Evolutionary conservation across 352 stramenopile species (phyloP).

Genomic region (Phytophthora vignae): DNA sequence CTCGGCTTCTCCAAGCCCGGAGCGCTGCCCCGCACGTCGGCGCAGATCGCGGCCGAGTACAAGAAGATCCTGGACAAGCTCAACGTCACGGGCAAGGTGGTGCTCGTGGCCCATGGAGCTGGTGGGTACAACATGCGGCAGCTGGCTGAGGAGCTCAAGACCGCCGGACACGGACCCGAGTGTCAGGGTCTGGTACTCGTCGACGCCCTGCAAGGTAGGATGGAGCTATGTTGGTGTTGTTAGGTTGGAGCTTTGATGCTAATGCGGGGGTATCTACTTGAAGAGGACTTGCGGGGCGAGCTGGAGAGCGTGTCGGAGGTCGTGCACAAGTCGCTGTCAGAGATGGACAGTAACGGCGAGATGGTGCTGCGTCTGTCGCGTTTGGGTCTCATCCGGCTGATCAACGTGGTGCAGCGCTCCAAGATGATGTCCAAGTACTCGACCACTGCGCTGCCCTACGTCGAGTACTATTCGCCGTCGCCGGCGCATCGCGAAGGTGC

Average conservation of each 20-base stretch:
- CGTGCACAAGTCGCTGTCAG: conserved; percentile 57
- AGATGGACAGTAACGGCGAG: conserved; percentile 71
- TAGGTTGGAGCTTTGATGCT: conserved; percentile 2
- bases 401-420: conserved; percentile 68
- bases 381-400: conserved; percentile 73
- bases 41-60: conserved; percentile 75
- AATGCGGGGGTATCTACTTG: conserved; percentile 3
- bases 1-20: conserved; percentile 72
- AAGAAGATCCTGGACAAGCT: conserved; percentile 62
- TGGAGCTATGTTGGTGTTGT: not conserved
- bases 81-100: conserved; percentile 59
- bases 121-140: conserved; percentile 87
- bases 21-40: conserved; percentile 55
- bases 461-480: conserved; percentile 72
- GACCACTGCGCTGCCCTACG: conserved; percentile 54
- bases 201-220: conserved; percentile 64
- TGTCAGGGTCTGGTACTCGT: conserved; percentile 79
- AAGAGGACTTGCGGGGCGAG: conserved; percentile 67
- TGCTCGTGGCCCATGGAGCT: conserved; percentile 77
- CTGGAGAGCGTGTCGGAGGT: conserved; percentile 71
- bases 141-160: conserved; percentile 56
- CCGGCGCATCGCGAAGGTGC: conserved; percentile 69
- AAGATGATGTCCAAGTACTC: conserved; percentile 70
- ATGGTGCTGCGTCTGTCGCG: conserved; percentile 61
- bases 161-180: conserved; percentile 17